These are phyloP conservation scores for Curvularia spicifera DNA, from an alignment of 2,329 filamentous ascomycete genomes.

Conservation along the genomic window DNA sequence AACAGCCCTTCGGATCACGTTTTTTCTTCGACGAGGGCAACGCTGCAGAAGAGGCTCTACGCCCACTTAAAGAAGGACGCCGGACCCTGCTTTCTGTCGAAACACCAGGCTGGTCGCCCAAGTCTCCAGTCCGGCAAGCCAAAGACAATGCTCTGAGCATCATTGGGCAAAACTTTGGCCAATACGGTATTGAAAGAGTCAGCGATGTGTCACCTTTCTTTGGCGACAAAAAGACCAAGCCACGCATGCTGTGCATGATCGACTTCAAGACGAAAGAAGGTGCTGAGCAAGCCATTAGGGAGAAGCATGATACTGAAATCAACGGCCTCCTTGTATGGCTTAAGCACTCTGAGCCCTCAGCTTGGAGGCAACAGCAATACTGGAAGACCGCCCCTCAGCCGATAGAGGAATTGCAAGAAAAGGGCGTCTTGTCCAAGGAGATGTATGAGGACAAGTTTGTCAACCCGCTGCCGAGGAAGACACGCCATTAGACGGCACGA, in stretches of 20 bases:
- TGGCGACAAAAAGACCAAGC: conserved; percentile 11
- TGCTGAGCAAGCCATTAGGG: conserved; percentile 25
- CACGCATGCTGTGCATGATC: conserved; percentile 25
- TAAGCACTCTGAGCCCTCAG: not conserved
- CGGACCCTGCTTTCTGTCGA: conserved; percentile 25
- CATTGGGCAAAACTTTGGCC: conserved; percentile 18
- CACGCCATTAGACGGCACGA: not conserved
- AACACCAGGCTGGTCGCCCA: conserved; percentile 27
- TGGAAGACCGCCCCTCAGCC: conserved; percentile 18
- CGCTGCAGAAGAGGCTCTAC: conserved; percentile 17
- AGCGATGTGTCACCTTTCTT: conserved; percentile 16
- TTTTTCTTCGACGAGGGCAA: conserved; percentile 19
- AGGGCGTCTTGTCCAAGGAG: conserved; percentile 19
- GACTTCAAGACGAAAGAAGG: conserved; percentile 36
- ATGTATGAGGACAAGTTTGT: conserved; percentile 22
- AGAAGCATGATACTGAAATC: conserved; percentile 23
- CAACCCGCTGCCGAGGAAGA: conserved; percentile 11
- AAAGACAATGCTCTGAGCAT: conserved; percentile 5
- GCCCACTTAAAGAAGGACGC: conserved; percentile 28
- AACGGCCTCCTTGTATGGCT: conserved; percentile 21
- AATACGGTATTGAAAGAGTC: conserved; percentile 29
- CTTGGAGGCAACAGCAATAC: conserved; percentile 25
- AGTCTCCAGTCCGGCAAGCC: not conserved
- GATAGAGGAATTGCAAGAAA: conserved; percentile 25
- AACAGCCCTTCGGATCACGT: not conserved